These are phyloP conservation scores for Penstemon eatonii DNA, from an alignment of 257 asterid species.

Conservation along the genomic window DNA sequence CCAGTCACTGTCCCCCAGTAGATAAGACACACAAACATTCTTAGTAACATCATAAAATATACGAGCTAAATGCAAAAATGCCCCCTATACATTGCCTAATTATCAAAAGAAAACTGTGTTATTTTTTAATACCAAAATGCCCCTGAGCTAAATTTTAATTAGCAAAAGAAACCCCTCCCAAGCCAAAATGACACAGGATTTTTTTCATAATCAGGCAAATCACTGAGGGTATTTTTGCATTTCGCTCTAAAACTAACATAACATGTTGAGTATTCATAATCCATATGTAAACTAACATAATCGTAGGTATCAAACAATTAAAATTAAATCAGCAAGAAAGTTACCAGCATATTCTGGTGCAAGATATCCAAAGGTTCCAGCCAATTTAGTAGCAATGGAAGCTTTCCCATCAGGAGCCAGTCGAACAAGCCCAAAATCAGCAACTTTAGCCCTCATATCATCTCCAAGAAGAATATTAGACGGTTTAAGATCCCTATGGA, in stretches of 20 bases:
- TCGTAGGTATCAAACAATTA: background rate
- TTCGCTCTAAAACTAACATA: background rate
- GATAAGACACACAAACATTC: too few species aligned
- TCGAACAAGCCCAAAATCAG: conserved; percentile 89
- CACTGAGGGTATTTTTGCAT: background rate
- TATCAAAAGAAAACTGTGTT: too few species aligned
- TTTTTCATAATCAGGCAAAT: too few species aligned
- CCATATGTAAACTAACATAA: background rate
- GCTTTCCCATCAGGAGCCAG: conserved; percentile 90
- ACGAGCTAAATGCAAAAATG: too few species aligned
- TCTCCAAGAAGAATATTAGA: conserved; percentile 85
- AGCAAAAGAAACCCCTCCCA: too few species aligned
- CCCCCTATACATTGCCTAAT: too few species aligned
- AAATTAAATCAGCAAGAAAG: background rate
- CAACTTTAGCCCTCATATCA: conserved; percentile 90
- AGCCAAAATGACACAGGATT: too few species aligned
- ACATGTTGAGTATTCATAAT: background rate
- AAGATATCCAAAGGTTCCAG: conserved; percentile 89
- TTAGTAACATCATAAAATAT: too few species aligned
- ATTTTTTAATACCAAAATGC: too few species aligned
- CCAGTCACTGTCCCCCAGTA: conserved; percentile 55
- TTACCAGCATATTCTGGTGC: conserved; percentile 83
- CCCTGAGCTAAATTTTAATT: too few species aligned
- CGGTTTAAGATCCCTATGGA: conserved; percentile 89
- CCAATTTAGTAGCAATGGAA: conserved; percentile 69